Percentiles rank a stretch among this genome's conserved stretches.
These are phyloP conservation scores for Pulveroboletus ravenelii DNA, from an alignment of 768 basidiomycete species.

Conservation along the genomic window DNA sequence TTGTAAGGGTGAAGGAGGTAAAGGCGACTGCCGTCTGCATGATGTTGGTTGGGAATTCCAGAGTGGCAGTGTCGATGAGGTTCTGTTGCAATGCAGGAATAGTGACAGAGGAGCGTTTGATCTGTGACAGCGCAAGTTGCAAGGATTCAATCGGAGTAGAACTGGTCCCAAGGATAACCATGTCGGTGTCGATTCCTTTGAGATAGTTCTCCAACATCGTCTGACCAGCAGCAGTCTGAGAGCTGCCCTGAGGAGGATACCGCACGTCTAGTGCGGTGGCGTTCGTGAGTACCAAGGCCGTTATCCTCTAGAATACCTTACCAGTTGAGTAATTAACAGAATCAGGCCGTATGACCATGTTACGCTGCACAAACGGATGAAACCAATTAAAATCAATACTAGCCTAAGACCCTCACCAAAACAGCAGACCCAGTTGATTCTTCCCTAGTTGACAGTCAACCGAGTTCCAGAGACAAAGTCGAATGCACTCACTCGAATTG, in stretches of 20 bases:
- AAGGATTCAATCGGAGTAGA: constrained; percentile 63
- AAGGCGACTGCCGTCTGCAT: constrained; percentile 55
- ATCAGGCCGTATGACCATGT: constrained; percentile 57
- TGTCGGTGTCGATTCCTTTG: constrained; percentile 54
- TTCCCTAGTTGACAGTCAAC: constrained; percentile 30
- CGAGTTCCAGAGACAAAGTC: background rate
- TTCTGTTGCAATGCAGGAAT: constrained; percentile 64
- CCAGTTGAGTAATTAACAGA: constrained; percentile 52
- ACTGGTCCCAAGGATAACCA: constrained; percentile 49
- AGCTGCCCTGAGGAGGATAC: constrained; percentile 53
- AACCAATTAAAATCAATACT: background rate
- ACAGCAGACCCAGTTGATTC: constrained; percentile 56
- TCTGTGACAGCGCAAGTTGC: constrained; percentile 54
- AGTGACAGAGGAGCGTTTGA: constrained; percentile 53
- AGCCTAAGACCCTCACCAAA: constrained; percentile 35
- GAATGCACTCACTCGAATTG: constrained; percentile 45
- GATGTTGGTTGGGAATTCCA: constrained; percentile 61
- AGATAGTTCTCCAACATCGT: constrained; percentile 61
- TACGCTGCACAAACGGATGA: constrained; percentile 32
- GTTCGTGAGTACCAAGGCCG: constrained; percentile 1
- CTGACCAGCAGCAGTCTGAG: constrained; percentile 47
- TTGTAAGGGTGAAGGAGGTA: constrained; percentile 53
- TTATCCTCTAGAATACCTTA: constrained; percentile 14
- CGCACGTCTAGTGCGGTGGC: constrained; percentile 43
- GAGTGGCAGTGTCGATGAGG: constrained; percentile 49